These are phyloP conservation scores for Apodospora peruviana DNA, from an alignment of 495 filamentous ascomycete genomes.

Conservation along the genomic window DNA sequence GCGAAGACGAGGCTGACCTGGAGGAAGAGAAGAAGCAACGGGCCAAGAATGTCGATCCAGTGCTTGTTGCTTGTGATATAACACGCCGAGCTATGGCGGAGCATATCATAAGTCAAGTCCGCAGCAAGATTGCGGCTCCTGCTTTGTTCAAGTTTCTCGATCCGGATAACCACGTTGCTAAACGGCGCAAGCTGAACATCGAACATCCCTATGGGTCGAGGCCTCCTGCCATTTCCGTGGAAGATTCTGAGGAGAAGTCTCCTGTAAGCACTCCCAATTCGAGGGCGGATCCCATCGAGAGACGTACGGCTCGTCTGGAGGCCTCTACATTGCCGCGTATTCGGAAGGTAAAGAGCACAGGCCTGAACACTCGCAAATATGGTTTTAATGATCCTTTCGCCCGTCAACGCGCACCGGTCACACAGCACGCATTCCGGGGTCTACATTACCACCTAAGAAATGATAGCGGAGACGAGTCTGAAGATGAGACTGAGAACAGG, in stretches of 20 bases:
- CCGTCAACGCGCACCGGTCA: conserved; percentile 53
- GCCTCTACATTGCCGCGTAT: conserved; percentile 65
- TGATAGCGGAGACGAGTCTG: conserved; percentile 56
- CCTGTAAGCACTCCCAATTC: conserved; percentile 64
- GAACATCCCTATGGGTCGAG: conserved; percentile 55
- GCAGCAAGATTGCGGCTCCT: conserved; percentile 74
- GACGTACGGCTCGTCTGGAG: conserved; percentile 48
- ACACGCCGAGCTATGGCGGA: conserved; percentile 75
- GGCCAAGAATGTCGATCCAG: conserved; percentile 78
- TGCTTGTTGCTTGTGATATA: conserved; percentile 70
- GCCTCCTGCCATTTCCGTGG: conserved; percentile 29
- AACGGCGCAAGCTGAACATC: conserved; percentile 72
- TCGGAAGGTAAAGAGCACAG: conserved; percentile 55
- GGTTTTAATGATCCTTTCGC: conserved; percentile 75
- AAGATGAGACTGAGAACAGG: conserved; percentile 39
- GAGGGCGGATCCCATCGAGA: conserved; percentile 49
- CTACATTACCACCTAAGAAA: conserved; percentile 48
- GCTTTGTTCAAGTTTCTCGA: conserved; percentile 81
- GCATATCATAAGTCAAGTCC: conserved; percentile 79
- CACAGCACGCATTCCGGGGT: conserved; percentile 38
- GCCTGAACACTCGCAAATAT: conserved; percentile 54
- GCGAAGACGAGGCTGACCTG: conserved; percentile 67
- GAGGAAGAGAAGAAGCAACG: conserved; percentile 83
- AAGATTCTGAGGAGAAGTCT: conserved; percentile 53
- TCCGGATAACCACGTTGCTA: conserved; percentile 67